Conservation (phyloP, 2,329 filamentous ascomycete genomes). For the Calonectria henricotiae region DNA sequence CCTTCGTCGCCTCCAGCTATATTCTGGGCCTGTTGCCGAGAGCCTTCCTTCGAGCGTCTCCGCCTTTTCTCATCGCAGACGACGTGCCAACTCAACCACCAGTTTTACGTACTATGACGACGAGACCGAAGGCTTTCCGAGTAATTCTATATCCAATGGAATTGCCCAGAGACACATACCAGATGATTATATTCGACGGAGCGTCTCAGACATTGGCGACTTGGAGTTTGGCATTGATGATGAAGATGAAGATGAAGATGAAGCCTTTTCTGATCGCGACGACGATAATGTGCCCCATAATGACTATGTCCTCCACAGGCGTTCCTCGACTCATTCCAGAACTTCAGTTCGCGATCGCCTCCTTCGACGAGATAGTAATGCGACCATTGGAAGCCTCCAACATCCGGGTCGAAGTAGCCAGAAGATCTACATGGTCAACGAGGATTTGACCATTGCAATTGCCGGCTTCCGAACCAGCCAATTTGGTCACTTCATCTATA, state of each 20-base stretch:
- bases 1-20: slow-evolving; percentile 70
- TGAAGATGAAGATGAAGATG: slow-evolving; percentile 60
- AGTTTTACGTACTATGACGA: slow-evolving; percentile 94
- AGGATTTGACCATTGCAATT: slow-evolving; percentile 94
- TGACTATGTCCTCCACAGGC: slow-evolving; percentile 71
- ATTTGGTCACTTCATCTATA: slow-evolving; percentile 79
- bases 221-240: slow-evolving; percentile 60
- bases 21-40: slow-evolving; percentile 93
- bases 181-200: slow-evolving; percentile 53
- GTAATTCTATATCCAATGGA: slow-evolving; percentile 54
- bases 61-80: slow-evolving; percentile 89
- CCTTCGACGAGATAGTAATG: slow-evolving; percentile 79
- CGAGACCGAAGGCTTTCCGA: slow-evolving; percentile 62
- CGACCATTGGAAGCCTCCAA: slow-evolving; percentile 78
- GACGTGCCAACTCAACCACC: slow-evolving; percentile 85
- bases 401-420: slow-evolving; percentile 81
- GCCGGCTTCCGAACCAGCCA: slow-evolving; percentile 89
- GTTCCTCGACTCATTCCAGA: slow-evolving; percentile 75
- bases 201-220: slow-evolving; percentile 61
- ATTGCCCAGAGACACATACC: slow-evolving; percentile 45
- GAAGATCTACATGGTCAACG: slow-evolving; percentile 93
- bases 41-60: slow-evolving; percentile 95
- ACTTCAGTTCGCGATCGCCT: slow-evolving; percentile 76
- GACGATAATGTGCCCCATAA: slow-evolving; percentile 60
- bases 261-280: slow-evolving; percentile 60